Conservation (phyloP, 78 protist species). For the Speleostelium caveatum region DNA sequence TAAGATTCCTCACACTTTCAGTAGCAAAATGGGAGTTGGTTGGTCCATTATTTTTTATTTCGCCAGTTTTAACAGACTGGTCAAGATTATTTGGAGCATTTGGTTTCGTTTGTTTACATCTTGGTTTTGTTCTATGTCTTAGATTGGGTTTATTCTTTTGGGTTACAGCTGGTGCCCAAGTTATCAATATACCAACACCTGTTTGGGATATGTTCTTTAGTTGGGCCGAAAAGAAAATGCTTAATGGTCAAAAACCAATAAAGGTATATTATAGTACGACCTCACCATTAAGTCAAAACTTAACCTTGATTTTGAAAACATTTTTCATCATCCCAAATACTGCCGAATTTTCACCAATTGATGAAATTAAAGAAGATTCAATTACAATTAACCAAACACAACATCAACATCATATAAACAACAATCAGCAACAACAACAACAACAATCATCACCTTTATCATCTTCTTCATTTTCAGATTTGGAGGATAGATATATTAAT, state of each 20-base stretch:
- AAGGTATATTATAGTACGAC: slow-evolving; percentile 27
- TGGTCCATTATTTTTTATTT: slow-evolving; percentile 29
- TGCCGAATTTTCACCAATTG: slow-evolving; percentile 37
- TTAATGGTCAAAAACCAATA: slow-evolving; percentile 36
- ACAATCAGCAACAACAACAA: background rate
- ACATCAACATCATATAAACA: background rate
- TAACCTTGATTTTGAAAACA: slow-evolving; percentile 28
- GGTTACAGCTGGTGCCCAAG: slow-evolving; percentile 53
- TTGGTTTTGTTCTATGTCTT: slow-evolving; percentile 48
- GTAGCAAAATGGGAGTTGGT: slow-evolving; percentile 63
- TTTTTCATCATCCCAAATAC: slow-evolving; percentile 30
- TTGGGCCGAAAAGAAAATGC: slow-evolving; percentile 22
- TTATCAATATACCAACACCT: slow-evolving; percentile 30
- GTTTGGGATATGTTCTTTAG: slow-evolving; percentile 44
- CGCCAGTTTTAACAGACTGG: slow-evolving; percentile 49
- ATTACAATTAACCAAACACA: background rate
- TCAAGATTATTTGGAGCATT: slow-evolving; percentile 49
- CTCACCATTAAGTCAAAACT: slow-evolving; percentile 38
- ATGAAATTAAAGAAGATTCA: slow-evolving; percentile 10
- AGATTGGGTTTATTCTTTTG: slow-evolving; percentile 63
- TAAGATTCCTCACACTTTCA: slow-evolving; percentile 47
- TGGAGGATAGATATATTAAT: too few species aligned
- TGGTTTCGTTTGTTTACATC: slow-evolving; percentile 47
- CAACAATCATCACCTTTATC: background rate
- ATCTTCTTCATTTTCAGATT: background rate